Percentiles rank a stretch among this genome's conserved stretches.
These are phyloP conservation scores for Aristolochia californica DNA, from an alignment of 164 flowering plant species.

Conservation along the genomic window DNA sequence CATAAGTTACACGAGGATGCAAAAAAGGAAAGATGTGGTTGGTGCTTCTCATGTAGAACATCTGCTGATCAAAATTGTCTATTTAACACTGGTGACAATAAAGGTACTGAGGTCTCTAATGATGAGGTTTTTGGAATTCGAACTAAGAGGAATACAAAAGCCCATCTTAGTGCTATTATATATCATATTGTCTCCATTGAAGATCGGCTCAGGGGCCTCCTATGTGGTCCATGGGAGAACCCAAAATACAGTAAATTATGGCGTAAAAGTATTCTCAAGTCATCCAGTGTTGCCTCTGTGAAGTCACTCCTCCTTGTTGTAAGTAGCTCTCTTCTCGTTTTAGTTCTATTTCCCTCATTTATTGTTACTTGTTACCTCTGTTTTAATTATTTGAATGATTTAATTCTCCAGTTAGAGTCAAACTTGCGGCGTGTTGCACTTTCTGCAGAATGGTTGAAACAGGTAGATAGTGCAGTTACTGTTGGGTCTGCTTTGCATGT, in stretches of 20 bases:
- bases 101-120: slow-evolving; percentile 24
- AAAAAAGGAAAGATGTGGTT: slow-evolving; percentile 77
- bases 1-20: slow-evolving; percentile 19
- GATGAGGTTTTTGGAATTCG: slow-evolving; percentile 22
- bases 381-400: background rate
- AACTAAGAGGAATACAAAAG: slow-evolving; percentile 25
- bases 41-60: slow-evolving; percentile 82
- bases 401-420: slow-evolving; percentile 64
- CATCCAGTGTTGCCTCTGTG: slow-evolving; percentile 37
- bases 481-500: slow-evolving; percentile 75
- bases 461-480: slow-evolving; percentile 47
- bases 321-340: slow-evolving; percentile 12
- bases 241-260: slow-evolving; percentile 49
- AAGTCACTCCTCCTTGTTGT: slow-evolving; percentile 58
- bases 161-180: slow-evolving; percentile 51
- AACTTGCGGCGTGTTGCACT: slow-evolving; percentile 61
- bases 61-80: slow-evolving; percentile 55
- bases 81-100: slow-evolving; percentile 23
- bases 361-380: background rate
- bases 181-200: slow-evolving; percentile 52
- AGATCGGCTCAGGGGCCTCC: slow-evolving; percentile 70
- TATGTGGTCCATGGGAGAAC: slow-evolving; percentile 84
- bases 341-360: background rate
- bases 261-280: slow-evolving; percentile 43
- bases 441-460: slow-evolving; percentile 76